Conservation (phyloP, 2,329 filamentous ascomycete species). For the Colletotrichum nymphaeae region DNA sequence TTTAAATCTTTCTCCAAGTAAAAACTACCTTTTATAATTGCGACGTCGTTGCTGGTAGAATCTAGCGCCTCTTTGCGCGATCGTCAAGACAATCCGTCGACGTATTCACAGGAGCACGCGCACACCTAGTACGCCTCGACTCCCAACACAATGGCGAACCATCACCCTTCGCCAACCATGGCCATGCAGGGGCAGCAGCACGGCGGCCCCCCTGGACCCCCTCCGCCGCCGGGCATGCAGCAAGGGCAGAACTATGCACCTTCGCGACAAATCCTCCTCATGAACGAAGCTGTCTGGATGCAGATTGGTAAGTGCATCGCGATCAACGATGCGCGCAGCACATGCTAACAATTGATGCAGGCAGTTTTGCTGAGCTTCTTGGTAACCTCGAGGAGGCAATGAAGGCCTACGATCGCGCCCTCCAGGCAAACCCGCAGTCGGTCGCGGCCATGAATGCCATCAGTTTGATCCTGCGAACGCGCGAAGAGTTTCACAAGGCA, state of each 20-base stretch:
- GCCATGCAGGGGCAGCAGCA: constrained; percentile 76
- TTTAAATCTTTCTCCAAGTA: not conserved
- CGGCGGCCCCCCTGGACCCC: constrained; percentile 73
- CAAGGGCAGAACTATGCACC: constrained; percentile 69
- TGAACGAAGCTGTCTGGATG: constrained; percentile 92
- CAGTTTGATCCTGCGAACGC: constrained; percentile 88
- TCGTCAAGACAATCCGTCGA: constrained; percentile 34
- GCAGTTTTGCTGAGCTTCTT: constrained; percentile 87
- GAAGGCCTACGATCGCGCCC: constrained; percentile 88
- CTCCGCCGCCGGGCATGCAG: constrained; percentile 65
- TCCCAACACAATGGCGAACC: constrained; percentile 72
- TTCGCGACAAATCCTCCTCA: constrained; percentile 78
- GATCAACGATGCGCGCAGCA: constrained; percentile 1
- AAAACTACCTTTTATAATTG: constrained; percentile 1
- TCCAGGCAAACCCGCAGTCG: constrained; percentile 89
- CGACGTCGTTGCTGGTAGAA: not conserved
- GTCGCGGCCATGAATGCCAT: constrained; percentile 94
- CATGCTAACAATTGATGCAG: constrained; percentile 59
- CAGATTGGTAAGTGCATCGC: constrained; percentile 80
- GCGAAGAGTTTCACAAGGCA: constrained; percentile 93
- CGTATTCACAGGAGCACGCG: constrained; percentile 35
- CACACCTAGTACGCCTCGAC: constrained; percentile 1
- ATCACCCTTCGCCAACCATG: constrained; percentile 84
- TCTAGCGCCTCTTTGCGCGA: constrained; percentile 28
- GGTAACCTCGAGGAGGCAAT: constrained; percentile 91